A percentile compares a stretch with the other conserved stretches of the same genome.
Conservation (phyloP, 768 basidiomycete genomes). For the Roridomyces roridus region DNA sequence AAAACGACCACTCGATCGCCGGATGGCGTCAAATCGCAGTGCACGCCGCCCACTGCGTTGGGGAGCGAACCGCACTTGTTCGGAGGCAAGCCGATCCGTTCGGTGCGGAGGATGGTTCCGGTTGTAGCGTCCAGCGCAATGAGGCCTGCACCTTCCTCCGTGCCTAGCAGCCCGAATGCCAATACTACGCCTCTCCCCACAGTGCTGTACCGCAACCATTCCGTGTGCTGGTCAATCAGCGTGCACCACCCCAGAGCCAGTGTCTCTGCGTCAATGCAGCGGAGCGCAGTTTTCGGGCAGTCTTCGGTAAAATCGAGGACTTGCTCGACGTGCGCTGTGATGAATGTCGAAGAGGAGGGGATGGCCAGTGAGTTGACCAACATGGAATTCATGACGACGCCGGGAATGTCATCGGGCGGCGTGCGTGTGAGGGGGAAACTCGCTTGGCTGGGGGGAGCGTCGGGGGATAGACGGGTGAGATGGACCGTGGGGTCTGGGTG, state of each 20-base stretch:
- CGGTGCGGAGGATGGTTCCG: conserved; percentile 10
- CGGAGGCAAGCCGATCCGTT: conserved; percentile 9
- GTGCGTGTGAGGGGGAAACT: conserved; percentile 7
- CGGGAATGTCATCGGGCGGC: conserved; percentile 3
- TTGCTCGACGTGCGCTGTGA: conserved; percentile 13
- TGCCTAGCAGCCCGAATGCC: conserved; percentile 14
- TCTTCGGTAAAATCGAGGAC: conserved; percentile 5
- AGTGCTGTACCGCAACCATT: conserved; percentile 18
- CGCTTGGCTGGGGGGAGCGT: not conserved
- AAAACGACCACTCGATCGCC: conserved; percentile 14
- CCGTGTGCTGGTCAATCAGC: conserved; percentile 13
- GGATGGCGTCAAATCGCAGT: conserved; percentile 11
- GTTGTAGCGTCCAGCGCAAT: conserved; percentile 12
- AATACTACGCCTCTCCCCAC: conserved; percentile 5
- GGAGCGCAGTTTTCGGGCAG: conserved; percentile 9
- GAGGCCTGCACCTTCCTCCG: conserved; percentile 6
- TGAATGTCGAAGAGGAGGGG: conserved; percentile 12
- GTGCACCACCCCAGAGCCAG: conserved; percentile 17
- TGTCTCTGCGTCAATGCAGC: conserved; percentile 10
- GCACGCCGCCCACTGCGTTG: not conserved
- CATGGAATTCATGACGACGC: conserved; percentile 6
- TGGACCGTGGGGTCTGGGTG: conserved; percentile 12
- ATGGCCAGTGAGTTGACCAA: conserved; percentile 3
- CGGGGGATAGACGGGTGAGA: conserved; percentile 6
- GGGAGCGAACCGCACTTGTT: conserved; percentile 10